phyloP scores from a whole-genome alignment of 176 grass and related monocot genomes.

The Oryza glumipatula region DNA sequence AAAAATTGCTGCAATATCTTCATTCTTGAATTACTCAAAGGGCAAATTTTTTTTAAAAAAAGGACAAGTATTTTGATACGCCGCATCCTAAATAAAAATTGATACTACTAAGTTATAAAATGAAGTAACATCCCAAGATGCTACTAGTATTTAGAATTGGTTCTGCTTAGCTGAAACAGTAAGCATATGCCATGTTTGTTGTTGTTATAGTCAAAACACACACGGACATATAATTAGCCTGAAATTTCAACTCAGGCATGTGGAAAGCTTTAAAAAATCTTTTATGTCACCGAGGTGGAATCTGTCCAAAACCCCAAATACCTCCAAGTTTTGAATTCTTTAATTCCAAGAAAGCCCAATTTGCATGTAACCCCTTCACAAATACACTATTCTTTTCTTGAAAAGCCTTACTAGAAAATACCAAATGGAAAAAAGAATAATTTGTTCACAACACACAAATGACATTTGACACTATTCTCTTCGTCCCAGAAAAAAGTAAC shows the following conservation, averaged over 20 bases:
- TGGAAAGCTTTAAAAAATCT: neutral
- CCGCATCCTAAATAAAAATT: neutral
- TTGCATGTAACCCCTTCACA: neutral
- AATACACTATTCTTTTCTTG: neutral
- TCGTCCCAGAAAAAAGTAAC: too few relatives aligned
- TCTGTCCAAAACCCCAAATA: neutral
- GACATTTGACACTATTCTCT: slow-evolving; percentile 16
- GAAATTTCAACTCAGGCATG: neutral
- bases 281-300: neutral
- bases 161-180: neutral
- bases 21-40: neutral
- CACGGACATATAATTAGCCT: neutral
- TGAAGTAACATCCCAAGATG: neutral
- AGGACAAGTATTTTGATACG: neutral
- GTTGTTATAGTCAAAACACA: neutral
- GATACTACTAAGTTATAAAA: neutral
- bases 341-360: neutral
- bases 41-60: neutral
- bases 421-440: neutral
- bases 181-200: neutral
- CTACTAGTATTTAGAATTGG: too few relatives aligned
- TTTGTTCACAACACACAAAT: neutral
- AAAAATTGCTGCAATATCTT: neutral
- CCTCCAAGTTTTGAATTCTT: neutral
- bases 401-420: neutral